A percentile compares a stretch with the other conserved stretches of the same genome.
Evolutionary conservation across 495 filamentous ascomycete genomes (phyloP).

Genomic region (Astrocystis sublimbata): DNA sequence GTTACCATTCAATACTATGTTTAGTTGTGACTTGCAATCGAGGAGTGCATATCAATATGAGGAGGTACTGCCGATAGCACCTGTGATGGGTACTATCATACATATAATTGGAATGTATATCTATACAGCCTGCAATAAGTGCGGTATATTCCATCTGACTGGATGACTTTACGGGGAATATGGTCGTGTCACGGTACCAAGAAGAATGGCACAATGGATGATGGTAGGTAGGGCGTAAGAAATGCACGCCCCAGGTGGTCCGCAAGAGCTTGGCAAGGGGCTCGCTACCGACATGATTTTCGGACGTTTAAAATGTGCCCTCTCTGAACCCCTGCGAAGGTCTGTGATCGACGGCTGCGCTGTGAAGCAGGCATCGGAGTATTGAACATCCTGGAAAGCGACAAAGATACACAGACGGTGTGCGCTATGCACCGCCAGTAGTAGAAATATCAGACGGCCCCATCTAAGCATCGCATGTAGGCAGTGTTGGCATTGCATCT

Average conservation of each 20-base stretch:
- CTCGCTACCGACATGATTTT: constrained; percentile 3
- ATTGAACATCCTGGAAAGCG: constrained; percentile 1
- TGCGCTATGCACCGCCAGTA: background rate
- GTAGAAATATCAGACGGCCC: too few relatives aligned
- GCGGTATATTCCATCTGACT: background rate
- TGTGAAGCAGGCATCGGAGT: constrained; percentile 13
- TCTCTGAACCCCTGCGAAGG: constrained; percentile 14
- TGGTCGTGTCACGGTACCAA: constrained; percentile 2
- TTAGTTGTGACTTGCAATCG: too few relatives aligned
- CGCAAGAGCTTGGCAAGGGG: constrained; percentile 4
- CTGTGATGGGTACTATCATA: too few relatives aligned
- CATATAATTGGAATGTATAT: background rate
- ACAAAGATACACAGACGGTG: constrained; percentile 11
- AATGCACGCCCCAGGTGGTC: background rate
- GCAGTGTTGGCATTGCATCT: background rate
- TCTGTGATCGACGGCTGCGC: constrained; percentile 16
- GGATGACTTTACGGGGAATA: background rate
- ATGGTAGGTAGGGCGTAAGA: constrained; percentile 7
- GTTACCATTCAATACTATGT: too few relatives aligned
- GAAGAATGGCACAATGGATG: background rate
- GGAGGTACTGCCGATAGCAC: too few relatives aligned
- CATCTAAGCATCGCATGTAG: constrained; percentile 1
- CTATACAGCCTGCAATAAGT: background rate
- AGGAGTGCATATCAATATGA: too few relatives aligned
- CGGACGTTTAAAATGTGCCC: constrained; percentile 2